Evolutionary conservation across 2,329 filamentous ascomycete species (phyloP), one percentile per base, ranked within the genome.

Genomic region (Aspergillus fijiensis): DNA sequence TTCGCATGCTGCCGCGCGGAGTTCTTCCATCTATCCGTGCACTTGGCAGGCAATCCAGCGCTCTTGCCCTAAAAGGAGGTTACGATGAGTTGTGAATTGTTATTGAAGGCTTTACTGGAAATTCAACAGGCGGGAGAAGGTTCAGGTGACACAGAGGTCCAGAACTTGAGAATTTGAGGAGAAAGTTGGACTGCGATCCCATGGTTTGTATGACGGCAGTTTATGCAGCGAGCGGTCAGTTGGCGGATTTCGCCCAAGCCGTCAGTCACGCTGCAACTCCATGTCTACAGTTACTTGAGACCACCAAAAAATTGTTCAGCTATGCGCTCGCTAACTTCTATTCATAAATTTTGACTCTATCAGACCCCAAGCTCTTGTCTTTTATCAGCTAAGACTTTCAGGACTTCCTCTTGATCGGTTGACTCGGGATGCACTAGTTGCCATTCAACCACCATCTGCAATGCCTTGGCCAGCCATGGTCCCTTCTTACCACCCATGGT

Each of bases 401-500:
- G 77, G 1, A 84, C 87, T 2, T 80, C 84, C 6, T 74, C 68
- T 31, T 82, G 77, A 63, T 93, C 88, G 3, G 82, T 85, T 59
- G 79, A 80, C 4, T 81, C 81, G 0, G 92, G 91, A 70, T 98
- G 87, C 42, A 91, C 84, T 55, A 98, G 83, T 76, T 98, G 95
- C 92, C 93, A 98, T 62, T 87, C 87, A 75, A 96, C 85, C 62
- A 91, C 90, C 4, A 92, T 80, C 33, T 96, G 89, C 51, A 96
- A 78, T 3, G 92, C 92, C 50, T 83, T 82, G 57, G 86, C 86
- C 83, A 96, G 89, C 94, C 94, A 98, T n/a, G 82, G 87, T 0
- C 90, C 88, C 63, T 86, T 87, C n/a, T 84, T 78, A 0, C 83
- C 85, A 19, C 77, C 79, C 3, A 98, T 80, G 4, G 85, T 86